Evolutionary conservation across 371 early-diverging fungal species (phyloP).

Genomic region (Mucor ambiguus): DNA sequence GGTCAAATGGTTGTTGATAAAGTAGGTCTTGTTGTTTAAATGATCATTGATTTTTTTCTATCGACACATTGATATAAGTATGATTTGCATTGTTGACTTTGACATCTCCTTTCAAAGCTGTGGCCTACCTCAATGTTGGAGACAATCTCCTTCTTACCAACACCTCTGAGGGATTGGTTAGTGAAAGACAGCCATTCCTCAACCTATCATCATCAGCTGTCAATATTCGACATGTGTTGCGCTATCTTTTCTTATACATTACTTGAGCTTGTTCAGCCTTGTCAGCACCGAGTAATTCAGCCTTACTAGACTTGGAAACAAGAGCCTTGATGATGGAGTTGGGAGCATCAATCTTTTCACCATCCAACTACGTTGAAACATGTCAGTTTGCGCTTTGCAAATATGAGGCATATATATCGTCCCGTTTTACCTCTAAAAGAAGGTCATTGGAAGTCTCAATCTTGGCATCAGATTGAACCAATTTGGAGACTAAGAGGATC

Average conservation of each 20-base stretch:
- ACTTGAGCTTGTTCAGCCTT: slow-evolving; percentile 61
- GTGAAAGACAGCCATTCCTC: slow-evolving; percentile 51
- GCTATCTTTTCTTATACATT: neutral
- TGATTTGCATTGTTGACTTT: neutral
- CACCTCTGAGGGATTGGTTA: slow-evolving; percentile 35
- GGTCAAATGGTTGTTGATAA: slow-evolving; percentile 66
- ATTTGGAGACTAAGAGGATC: slow-evolving; percentile 37
- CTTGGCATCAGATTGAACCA: slow-evolving; percentile 29
- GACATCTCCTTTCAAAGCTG: neutral
- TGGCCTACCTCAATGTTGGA: slow-evolving; percentile 41
- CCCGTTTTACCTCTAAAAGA: slow-evolving; percentile 33
- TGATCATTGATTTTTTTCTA: slow-evolving; percentile 67
- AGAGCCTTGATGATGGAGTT: slow-evolving; percentile 55
- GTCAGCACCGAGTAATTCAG: slow-evolving; percentile 54
- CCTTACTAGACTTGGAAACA: slow-evolving; percentile 47
- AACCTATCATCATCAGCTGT: slow-evolving; percentile 46
- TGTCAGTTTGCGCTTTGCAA: neutral
- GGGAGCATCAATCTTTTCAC: slow-evolving; percentile 52
- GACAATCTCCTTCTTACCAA: slow-evolving; percentile 42
- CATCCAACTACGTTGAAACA: slow-evolving; percentile 32
- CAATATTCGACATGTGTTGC: neutral
- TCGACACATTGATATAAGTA: neutral
- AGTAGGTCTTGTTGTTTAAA: slow-evolving; percentile 62
- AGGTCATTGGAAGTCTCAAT: slow-evolving; percentile 32
- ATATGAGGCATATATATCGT: neutral